Evolutionary conservation across 2,329 filamentous ascomycete species (phyloP).

Genomic region (Stemphylium beticola): DNA sequence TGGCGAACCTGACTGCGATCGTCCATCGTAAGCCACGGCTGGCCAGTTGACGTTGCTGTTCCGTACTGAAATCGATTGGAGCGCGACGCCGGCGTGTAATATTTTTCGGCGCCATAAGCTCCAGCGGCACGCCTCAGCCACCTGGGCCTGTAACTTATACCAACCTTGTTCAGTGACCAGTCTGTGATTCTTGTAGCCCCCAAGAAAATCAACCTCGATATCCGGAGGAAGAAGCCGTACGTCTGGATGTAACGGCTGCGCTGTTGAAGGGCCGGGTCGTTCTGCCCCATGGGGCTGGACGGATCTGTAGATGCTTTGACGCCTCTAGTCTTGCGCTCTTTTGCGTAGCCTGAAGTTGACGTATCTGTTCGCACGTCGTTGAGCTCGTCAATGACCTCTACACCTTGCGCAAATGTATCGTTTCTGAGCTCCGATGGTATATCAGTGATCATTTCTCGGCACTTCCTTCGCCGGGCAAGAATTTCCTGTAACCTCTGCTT

Average conservation of each 20-base stretch:
- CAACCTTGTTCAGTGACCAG: constrained; percentile 62
- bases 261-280: constrained; percentile 75
- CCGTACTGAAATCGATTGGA: constrained; percentile 1
- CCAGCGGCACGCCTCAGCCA: constrained; percentile 66
- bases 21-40: constrained; percentile 34
- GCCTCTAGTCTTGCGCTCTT: constrained; percentile 68
- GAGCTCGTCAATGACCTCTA: constrained; percentile 41
- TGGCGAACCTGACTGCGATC: constrained; percentile 30
- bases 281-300: constrained; percentile 38
- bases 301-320: constrained; percentile 29
- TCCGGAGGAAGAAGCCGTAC: constrained; percentile 76
- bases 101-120: constrained; percentile 41
- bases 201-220: constrained; percentile 69
- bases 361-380: constrained; percentile 43
- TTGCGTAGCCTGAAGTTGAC: constrained; percentile 62
- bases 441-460: constrained; percentile 44
- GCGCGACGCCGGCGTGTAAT: constrained; percentile 8
- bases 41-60: constrained; percentile 16
- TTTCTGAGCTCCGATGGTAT: constrained; percentile 53
- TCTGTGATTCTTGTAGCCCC: constrained; percentile 63
- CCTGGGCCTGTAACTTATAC: constrained; percentile 66
- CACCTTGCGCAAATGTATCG: constrained; percentile 48
- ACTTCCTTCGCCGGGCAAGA: constrained; percentile 57
- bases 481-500: constrained; percentile 82
- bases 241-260: constrained; percentile 79